Evolutionary conservation across 2,329 filamentous ascomycete species (phyloP).

Genomic region (Colletotrichum sp.): DNA sequence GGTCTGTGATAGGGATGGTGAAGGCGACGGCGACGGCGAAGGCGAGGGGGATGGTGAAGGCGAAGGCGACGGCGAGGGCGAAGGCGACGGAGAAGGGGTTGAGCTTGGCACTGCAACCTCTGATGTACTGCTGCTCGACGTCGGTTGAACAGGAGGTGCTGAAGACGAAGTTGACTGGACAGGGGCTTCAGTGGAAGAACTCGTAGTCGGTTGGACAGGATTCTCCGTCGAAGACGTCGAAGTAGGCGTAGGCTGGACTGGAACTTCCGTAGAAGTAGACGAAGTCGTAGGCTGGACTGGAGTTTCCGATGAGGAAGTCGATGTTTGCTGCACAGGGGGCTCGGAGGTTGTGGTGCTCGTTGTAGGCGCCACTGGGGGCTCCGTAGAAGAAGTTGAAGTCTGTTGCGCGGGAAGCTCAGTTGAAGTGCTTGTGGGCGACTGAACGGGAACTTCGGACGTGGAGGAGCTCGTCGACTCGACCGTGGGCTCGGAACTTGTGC

Average conservation of each 20-base stretch:
- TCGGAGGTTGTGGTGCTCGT: not conserved
- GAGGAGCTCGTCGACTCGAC: not conserved
- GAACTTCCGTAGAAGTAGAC: not conserved
- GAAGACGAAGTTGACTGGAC: not conserved
- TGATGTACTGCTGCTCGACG: not conserved
- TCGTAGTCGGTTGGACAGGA: not conserved
- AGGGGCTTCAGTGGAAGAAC: not conserved
- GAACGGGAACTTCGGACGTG: not conserved
- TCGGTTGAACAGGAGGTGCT: not conserved
- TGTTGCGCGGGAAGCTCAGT: not conserved
- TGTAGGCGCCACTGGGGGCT: not conserved
- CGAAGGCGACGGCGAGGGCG: rapidly evolving
- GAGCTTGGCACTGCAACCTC: not conserved
- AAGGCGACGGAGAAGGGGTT: not conserved
- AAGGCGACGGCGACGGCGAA: not conserved
- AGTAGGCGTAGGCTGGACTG: not conserved
- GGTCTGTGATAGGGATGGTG: not conserved
- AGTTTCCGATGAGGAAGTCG: not conserved
- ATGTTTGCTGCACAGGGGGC: not conserved
- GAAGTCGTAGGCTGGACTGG: not conserved
- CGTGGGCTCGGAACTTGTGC: not conserved
- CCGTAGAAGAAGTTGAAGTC: not conserved
- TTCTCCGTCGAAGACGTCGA: not conserved
- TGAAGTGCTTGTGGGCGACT: not conserved
- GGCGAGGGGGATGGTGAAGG: not conserved